phyloP scores from a whole-genome alignment of 179 eudicot genomes.

The Silene noctiflora region DNA sequence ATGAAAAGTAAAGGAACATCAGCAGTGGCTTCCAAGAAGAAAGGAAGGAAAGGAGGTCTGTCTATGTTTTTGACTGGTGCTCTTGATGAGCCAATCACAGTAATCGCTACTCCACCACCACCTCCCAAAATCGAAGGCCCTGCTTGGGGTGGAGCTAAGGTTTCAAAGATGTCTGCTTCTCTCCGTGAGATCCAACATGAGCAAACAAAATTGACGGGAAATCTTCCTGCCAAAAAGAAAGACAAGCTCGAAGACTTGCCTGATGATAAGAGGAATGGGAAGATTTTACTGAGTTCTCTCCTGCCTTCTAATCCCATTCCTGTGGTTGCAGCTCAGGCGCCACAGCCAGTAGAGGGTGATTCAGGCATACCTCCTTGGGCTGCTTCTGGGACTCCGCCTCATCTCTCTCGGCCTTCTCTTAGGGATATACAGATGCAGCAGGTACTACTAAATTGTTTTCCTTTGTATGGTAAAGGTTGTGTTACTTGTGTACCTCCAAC shows the following conservation, averaged over 20 bases:
- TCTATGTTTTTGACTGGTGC: conserved; percentile 89
- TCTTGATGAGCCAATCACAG: conserved; percentile 62
- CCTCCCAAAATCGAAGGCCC: conserved; percentile 84
- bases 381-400: conserved; percentile 94
- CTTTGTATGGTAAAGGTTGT: neutral
- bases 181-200: conserved; percentile 82
- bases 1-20: conserved; percentile 31
- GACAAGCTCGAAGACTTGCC: conserved; percentile 43
- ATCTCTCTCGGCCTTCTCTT: conserved; percentile 74
- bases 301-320: conserved; percentile 73
- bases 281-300: conserved; percentile 59
- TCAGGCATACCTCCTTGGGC: conserved; percentile 87
- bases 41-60: conserved; percentile 88
- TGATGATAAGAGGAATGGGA: conserved; percentile 44
- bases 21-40: conserved; percentile 55
- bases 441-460: conserved; percentile 36
- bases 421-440: conserved; percentile 94
- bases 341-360: conserved; percentile 59
- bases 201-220: conserved; percentile 55
- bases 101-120: conserved; percentile 39
- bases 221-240: conserved; percentile 36
- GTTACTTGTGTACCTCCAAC: neutral
- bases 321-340: conserved; percentile 37
- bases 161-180: conserved; percentile 52
- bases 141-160: conserved; percentile 91